phyloP scores from a whole-genome alignment of 768 basidiomycete species.

The Phanerodontia chrysosporium region DNA sequence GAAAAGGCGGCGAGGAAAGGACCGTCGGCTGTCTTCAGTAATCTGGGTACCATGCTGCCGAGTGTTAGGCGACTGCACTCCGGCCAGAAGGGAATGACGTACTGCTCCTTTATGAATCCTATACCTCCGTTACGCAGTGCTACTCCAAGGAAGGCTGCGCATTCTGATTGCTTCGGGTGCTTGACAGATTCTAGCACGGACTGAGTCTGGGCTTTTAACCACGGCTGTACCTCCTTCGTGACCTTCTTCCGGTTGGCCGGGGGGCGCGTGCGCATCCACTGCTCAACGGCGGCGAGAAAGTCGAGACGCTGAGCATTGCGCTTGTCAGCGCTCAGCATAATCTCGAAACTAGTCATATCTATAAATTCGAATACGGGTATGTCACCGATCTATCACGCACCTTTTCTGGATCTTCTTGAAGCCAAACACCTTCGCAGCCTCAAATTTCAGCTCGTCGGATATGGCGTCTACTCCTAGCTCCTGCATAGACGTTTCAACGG shows the following conservation, averaged over 20 bases:
- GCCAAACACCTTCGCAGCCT: constrained; percentile 7
- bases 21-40: neutral
- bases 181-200: neutral
- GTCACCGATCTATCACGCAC: neutral
- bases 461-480: neutral
- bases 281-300: neutral
- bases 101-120: neutral
- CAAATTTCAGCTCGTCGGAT: neutral
- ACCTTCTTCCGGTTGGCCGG: neutral
- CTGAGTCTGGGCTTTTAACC: neutral
- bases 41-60: constrained; percentile 3
- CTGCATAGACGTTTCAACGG: neutral
- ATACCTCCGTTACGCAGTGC: neutral
- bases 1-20: neutral
- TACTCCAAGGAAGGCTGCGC: neutral
- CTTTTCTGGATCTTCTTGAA: constrained; percentile 3
- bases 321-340: neutral
- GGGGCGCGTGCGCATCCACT: neutral
- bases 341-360: neutral
- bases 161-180: neutral
- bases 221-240: neutral
- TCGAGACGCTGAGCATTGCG: neutral
- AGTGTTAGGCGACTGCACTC: neutral
- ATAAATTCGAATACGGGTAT: neutral
- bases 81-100: neutral